phyloP scores from a whole-genome alignment of 2,329 filamentous ascomycete genomes.

The Paramyrothecium sp. region DNA sequence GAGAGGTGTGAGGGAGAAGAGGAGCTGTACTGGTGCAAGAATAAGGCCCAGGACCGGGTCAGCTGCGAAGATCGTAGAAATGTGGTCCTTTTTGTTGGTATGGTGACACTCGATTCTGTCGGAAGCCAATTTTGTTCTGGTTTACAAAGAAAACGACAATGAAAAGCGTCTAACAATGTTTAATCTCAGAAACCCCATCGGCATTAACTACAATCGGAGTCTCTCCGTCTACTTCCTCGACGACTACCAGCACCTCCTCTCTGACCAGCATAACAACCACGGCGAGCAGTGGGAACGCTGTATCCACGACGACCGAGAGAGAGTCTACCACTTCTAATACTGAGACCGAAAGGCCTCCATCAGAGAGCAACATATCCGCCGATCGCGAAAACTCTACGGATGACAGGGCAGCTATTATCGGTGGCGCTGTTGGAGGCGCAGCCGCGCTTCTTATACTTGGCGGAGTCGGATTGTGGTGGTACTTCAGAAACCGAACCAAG shows the following conservation, averaged over 20 bases:
- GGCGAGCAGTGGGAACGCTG: too few relatives aligned
- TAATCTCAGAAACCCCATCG: background rate
- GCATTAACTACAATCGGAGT: background rate
- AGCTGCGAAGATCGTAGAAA: background rate
- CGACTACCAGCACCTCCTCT: background rate
- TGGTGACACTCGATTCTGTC: background rate
- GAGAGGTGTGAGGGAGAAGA: constrained; percentile 8
- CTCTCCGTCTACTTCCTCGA: background rate
- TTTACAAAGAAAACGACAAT: too few relatives aligned
- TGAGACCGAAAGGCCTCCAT: background rate
- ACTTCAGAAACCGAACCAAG: background rate
- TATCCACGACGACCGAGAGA: too few relatives aligned
- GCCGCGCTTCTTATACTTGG: background rate
- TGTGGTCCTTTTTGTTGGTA: background rate
- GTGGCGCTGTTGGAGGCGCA: background rate
- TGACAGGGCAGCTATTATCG: background rate
- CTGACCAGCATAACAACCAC: background rate
- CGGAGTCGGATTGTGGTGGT: background rate
- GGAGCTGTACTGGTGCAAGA: constrained; percentile 23
- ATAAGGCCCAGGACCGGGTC: constrained; percentile 16
- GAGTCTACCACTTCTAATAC: too few relatives aligned
- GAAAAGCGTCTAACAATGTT: too few relatives aligned
- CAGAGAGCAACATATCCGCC: background rate
- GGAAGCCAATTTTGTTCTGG: too few relatives aligned
- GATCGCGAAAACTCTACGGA: background rate